A percentile compares a stretch with the other conserved stretches of the same genome.
These are phyloP conservation scores for Coemansia sp. DNA, from an alignment of 192 early-diverging fungal genomes.

Conservation along the genomic window DNA sequence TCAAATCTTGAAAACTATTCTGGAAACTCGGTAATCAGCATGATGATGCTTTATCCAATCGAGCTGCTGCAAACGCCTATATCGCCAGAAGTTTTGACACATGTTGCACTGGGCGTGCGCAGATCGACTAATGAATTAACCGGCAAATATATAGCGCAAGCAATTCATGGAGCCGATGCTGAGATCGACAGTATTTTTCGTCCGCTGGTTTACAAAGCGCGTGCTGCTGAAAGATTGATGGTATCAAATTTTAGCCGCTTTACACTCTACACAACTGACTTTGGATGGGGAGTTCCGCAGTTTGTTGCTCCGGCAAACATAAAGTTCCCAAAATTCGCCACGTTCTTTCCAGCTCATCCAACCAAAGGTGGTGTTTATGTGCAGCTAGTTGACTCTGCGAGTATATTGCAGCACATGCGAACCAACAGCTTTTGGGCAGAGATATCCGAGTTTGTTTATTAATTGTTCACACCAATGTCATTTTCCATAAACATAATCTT, in stretches of 20 bases:
- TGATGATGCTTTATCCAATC: not conserved
- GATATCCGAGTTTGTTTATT: too few relatives aligned
- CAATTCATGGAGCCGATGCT: not conserved
- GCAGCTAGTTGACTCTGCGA: too few relatives aligned
- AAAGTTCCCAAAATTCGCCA: too few relatives aligned
- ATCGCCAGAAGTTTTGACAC: not conserved
- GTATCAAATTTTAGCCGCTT: not conserved
- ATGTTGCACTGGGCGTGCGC: not conserved
- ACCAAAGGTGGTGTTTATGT: too few relatives aligned
- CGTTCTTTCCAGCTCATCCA: not conserved
- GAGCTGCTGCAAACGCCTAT: constrained; percentile 9
- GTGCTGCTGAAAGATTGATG: not conserved
- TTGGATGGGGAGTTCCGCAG: constrained; percentile 16
- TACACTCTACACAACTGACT: constrained; percentile 1
- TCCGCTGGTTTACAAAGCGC: not conserved
- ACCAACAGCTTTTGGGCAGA: too few relatives aligned
- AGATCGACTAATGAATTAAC: not conserved
- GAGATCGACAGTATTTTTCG: not conserved
- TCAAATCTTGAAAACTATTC: not conserved
- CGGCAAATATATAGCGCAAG: constrained; percentile 9
- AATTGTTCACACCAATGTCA: too few relatives aligned
- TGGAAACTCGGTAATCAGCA: not conserved
- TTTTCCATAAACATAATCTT: too few relatives aligned
- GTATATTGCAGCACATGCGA: too few relatives aligned
- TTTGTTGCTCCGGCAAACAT: not conserved